These are phyloP conservation scores for Populus hybrid DNA, from an alignment of 441 rosid species.

Conservation along the genomic window DNA sequence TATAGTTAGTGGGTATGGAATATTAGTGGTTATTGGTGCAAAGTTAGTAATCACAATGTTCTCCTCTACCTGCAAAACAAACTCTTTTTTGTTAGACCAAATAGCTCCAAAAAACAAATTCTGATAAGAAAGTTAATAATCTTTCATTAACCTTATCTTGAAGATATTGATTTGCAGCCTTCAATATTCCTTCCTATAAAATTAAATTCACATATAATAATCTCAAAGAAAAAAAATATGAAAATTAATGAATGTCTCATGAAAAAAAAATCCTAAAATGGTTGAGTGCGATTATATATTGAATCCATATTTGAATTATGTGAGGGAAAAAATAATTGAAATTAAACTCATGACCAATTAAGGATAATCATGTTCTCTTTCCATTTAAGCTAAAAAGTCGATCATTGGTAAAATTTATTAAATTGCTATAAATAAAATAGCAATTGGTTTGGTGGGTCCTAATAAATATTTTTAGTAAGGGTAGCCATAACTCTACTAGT, in stretches of 20 bases:
- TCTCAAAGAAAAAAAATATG: neutral
- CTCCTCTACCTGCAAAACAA: conserved; percentile 57
- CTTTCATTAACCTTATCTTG: conserved; percentile 61
- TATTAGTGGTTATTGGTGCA: conserved; percentile 38
- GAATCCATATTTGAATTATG: too few relatives aligned
- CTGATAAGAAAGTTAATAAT: neutral
- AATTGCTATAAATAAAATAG: too few relatives aligned
- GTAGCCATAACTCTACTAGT: too few relatives aligned
- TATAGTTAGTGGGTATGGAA: conserved; percentile 55
- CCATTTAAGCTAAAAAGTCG: too few relatives aligned
- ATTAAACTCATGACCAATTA: neutral
- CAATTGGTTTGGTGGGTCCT: too few relatives aligned
- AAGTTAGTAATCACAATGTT: conserved; percentile 39
- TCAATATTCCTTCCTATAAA: conserved; percentile 70
- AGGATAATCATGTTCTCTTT: too few relatives aligned
- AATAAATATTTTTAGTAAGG: too few relatives aligned
- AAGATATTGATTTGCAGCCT: conserved; percentile 69
- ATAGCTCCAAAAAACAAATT: neutral
- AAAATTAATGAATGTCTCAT: neutral
- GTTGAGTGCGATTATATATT: too few relatives aligned
- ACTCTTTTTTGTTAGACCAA: neutral
- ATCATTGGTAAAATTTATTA: too few relatives aligned
- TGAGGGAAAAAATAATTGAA: neutral
- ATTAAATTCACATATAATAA: neutral
- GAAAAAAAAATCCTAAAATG: neutral